Evolutionary conservation across 345 rosid genomes (phyloP).

Genomic region (Boechera retrofracta): DNA sequence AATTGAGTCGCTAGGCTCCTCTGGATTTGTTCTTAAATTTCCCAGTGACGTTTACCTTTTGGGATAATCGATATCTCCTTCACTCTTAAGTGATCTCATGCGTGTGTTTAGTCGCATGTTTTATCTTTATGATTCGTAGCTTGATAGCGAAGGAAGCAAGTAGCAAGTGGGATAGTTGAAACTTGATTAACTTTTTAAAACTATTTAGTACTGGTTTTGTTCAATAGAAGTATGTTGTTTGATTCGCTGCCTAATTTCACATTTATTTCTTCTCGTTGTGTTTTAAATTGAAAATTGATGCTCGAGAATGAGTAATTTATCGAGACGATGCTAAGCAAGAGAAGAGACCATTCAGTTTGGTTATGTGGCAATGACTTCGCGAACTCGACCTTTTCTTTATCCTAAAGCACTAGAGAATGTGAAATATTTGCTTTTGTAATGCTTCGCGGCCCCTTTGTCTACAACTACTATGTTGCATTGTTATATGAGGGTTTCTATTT

Average conservation of each 20-base stretch:
- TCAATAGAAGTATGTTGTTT: conserved; percentile 2
- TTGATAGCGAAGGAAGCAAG: conserved; percentile 22
- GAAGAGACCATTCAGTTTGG: background rate
- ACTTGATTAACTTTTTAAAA: conserved; percentile 8
- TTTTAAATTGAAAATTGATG: background rate
- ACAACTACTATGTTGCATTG: background rate
- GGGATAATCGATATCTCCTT: too few species aligned
- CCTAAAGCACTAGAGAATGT: background rate
- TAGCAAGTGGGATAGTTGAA: conserved; percentile 25
- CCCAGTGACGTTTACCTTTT: conserved; percentile 6
- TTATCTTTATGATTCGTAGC: conserved; percentile 22
- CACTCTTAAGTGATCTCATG: conserved; percentile 19
- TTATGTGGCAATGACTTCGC: background rate
- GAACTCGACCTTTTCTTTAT: background rate
- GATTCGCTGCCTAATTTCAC: background rate
- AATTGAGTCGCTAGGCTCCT: conserved; percentile 53
- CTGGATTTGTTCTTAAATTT: conserved; percentile 26
- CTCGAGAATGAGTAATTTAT: background rate
- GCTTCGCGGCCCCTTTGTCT: background rate
- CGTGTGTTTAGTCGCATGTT: conserved; percentile 33
- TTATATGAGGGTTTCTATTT: too few species aligned
- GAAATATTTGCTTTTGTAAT: background rate
- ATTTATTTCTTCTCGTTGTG: background rate
- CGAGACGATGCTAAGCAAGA: background rate
- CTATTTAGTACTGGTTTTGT: conserved; percentile 2